Base-by-base conservation (phyloP, 345 rosid genomes). In the Draba incana region DNA sequence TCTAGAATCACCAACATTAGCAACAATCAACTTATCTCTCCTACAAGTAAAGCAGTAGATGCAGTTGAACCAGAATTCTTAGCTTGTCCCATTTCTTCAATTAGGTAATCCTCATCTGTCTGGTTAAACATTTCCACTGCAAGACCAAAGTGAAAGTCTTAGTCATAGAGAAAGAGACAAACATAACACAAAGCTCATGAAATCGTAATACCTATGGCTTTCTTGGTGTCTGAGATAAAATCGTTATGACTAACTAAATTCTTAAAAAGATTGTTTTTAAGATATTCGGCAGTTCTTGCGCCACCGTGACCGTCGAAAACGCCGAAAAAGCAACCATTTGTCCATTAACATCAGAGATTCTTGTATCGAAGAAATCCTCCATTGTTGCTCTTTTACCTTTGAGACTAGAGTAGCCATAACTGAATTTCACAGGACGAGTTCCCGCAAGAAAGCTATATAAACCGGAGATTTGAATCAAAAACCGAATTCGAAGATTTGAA, bases 271-370 rank as follows among this genome's bases (percentile, higher is more conserved):
- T 91, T 89, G 62, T 82, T 84, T 68, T 91, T 91, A 71, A 94
- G 92, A 76, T 86, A 94, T 54, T 91, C 98, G 27, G 99, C 99
- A 63, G 98, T 96, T 46, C 97, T 86, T 62, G 88, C 90, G 60
- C 98, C 98, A 53, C 99, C 99, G 77, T 94, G 99, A 77, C 99
- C 99, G 77, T 94, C 99, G 70, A 94, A 94, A 70, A 94, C 99
- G 75, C 96, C 99, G 79, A 94, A 94, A 91, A 86, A 38, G 96
- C 99, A 81, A 94, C 97, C 82, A 91, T 89, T 80, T 94, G 92
- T 78, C 96, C 99, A 61, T 84, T 84, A 65, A 94, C 88, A 77
- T 88, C 93, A 81, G 89, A 92, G 31, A 94, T 89, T 81, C 98
- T 88, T 30, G 98, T 89, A 66, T 94, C 99, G 52, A 89, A 89